Evolutionary conservation across 177 flowering plant genomes (phyloP), one percentile per base, ranked within the genome.

Genomic region (Vitis hybrid): DNA sequence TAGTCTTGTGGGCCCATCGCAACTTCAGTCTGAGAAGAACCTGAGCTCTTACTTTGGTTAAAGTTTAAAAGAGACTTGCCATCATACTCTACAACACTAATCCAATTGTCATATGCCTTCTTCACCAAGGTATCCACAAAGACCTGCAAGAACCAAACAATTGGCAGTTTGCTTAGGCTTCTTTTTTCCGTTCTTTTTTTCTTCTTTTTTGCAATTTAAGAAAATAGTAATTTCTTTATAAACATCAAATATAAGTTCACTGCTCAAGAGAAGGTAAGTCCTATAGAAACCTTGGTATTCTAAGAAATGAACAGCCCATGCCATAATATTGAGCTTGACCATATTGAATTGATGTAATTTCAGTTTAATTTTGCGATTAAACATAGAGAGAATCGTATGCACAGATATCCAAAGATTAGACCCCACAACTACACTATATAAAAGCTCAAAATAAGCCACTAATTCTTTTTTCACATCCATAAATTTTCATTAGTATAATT

Each of bases 31-130:
- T 76, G 77, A 15, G 86, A 72, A 67, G 86, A 55, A 78, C 45
- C 74, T 1, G 74, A 66, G 49, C 68, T 77, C 75, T 78, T 84
- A 58, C 29, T 76, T 66, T 85, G 84, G 68, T 81, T 84, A 22
- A 74, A 82, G 76, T 81, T 74, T 61, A 87, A 18, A 15, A 93
- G 86, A 65, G 90, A 83, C 70, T 88, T 83, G 67, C 93, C 88
- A 77, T 95, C 99, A 79, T 90, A 95, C 80, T 95, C 98, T 70
- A 90, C 61, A 26, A 93, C 97, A 78, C 87, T 85, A 80, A 78
- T 85, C 99, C 97, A 91, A 68, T 95, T 90, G n/a, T 93, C 98
- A 79, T 95, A 93, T 15, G 99, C 99, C 71, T 89, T 90, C 76
- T 86, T 93, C 81, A 91, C 92, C 84, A 91, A 79, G 52, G 81